Evolutionary conservation across 495 filamentous ascomycete genomes (phyloP).

Genomic region (Aspergillus funiculosus): DNA sequence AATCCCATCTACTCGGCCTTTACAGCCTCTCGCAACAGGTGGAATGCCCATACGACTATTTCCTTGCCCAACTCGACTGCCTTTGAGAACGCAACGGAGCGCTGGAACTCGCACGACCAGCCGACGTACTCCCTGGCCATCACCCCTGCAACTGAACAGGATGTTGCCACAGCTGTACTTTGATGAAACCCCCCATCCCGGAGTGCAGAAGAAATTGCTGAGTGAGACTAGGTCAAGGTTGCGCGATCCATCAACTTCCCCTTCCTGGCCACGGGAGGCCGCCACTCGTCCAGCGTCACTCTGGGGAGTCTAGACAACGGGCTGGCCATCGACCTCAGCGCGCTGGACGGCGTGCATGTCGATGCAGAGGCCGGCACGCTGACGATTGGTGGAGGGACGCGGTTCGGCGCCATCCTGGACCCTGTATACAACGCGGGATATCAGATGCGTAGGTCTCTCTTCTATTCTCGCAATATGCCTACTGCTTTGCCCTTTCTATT

Average conservation of each 20-base stretch:
- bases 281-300: slow-evolving; percentile 23
- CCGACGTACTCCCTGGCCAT: not conserved
- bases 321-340: slow-evolving; percentile 26
- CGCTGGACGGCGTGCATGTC: slow-evolving; percentile 21
- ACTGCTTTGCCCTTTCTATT: not conserved
- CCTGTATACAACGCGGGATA: slow-evolving; percentile 23
- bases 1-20: not conserved
- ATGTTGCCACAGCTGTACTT: not conserved
- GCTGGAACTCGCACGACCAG: not conserved
- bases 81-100: not conserved
- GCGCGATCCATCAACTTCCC: slow-evolving; percentile 10
- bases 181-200: not conserved
- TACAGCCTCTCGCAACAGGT: not conserved
- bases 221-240: not conserved
- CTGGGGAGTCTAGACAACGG: slow-evolving; percentile 21
- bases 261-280: slow-evolving; percentile 26
- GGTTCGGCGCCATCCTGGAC: slow-evolving; percentile 19
- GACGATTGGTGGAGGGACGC: slow-evolving; percentile 26
- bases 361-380: slow-evolving; percentile 20
- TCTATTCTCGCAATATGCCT: too few relatives aligned
- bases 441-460: slow-evolving; percentile 22
- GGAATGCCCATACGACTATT: not conserved
- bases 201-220: not conserved
- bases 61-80: not conserved
- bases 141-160: not conserved